Evolutionary conservation across 2,329 filamentous ascomycete species (phyloP).

Genomic region (Graphilbum ipis-grandicollis): DNA sequence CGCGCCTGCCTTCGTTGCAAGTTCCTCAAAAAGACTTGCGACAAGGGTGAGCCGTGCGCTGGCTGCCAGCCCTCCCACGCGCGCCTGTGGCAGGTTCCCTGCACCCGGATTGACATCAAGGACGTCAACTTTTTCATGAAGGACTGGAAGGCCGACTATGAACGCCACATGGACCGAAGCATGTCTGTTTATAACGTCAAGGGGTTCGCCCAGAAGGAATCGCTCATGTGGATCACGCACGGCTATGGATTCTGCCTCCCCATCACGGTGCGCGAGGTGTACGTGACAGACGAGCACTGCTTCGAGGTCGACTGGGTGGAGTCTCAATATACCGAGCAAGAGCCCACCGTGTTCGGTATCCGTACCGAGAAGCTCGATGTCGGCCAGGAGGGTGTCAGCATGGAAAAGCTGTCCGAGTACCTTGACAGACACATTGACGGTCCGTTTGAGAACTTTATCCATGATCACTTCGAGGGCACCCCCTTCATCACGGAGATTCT

Average conservation of each 20-base stretch:
- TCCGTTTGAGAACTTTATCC: slow-evolving; percentile 82
- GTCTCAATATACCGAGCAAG: slow-evolving; percentile 47
- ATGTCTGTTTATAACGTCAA: slow-evolving; percentile 94
- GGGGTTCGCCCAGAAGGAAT: slow-evolving; percentile 53
- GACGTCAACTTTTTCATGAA: slow-evolving; percentile 98
- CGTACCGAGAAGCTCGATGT: slow-evolving; percentile 80
- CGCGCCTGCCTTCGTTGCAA: slow-evolving; percentile 90
- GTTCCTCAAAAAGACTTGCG: slow-evolving; percentile 97
- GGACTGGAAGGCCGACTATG: slow-evolving; percentile 95
- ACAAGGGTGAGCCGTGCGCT: slow-evolving; percentile 90
- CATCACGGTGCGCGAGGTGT: slow-evolving; percentile 86
- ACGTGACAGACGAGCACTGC: slow-evolving; percentile 78
- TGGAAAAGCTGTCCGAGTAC: slow-evolving; percentile 70
- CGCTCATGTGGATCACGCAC: slow-evolving; percentile 80
- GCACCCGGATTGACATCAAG: slow-evolving; percentile 96
- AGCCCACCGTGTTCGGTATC: slow-evolving; percentile 67
- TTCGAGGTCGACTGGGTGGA: slow-evolving; percentile 92
- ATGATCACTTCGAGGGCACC: slow-evolving; percentile 91
- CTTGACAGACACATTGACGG: slow-evolving; percentile 88
- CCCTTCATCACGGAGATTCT: slow-evolving; percentile 90
- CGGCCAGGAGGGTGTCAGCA: slow-evolving; percentile 73
- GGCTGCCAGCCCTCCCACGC: slow-evolving; percentile 93
- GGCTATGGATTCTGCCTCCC: slow-evolving; percentile 88
- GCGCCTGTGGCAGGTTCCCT: slow-evolving; percentile 91
- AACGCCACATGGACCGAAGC: slow-evolving; percentile 70